Evolutionary conservation across 164 flowering plant genomes (phyloP).

Genomic region (Malania oleifera): DNA sequence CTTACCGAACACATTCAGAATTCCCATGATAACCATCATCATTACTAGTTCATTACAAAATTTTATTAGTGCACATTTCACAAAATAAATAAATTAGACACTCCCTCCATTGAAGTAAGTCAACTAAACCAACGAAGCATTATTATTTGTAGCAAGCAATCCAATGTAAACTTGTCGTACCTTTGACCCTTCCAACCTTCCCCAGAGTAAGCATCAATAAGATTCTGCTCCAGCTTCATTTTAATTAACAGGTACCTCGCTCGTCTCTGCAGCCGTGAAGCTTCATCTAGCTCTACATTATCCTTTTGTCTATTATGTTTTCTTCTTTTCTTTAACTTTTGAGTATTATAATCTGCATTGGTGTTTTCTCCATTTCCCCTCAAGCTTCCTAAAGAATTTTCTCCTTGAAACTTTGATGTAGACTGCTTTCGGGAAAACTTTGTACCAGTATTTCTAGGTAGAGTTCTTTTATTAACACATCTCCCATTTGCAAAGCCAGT

Average conservation of each 20-base stretch:
- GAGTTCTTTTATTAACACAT: constrained; percentile 12
- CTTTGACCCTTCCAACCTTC: constrained; percentile 99
- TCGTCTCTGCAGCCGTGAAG: constrained; percentile 77
- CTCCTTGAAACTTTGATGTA: constrained; percentile 16
- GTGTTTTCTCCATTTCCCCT: constrained; percentile 22
- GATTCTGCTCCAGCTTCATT: constrained; percentile 89
- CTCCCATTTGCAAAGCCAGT: constrained; percentile 18
- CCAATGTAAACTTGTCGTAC: constrained; percentile 28
- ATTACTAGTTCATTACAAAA: too few species aligned
- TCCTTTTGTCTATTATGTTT: constrained; percentile 43
- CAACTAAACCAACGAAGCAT: not conserved
- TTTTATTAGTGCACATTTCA: too few species aligned
- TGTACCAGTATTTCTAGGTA: constrained; percentile 19
- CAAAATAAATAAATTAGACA: too few species aligned
- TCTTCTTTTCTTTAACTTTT: constrained; percentile 32
- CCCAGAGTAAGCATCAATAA: constrained; percentile 90
- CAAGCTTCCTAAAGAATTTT: constrained; percentile 13
- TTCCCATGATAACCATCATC: too few species aligned
- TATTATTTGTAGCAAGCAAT: not conserved
- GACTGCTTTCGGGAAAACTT: constrained; percentile 30
- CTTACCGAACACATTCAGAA: too few species aligned
- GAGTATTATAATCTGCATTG: constrained; percentile 22
- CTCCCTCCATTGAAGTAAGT: too few species aligned
- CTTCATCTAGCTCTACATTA: constrained; percentile 56
- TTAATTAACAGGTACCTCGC: constrained; percentile 79